Percentiles rank a stretch among this genome's conserved stretches.
Conservation (phyloP, 2,329 filamentous ascomycete species). For the Xylaria sp. region DNA sequence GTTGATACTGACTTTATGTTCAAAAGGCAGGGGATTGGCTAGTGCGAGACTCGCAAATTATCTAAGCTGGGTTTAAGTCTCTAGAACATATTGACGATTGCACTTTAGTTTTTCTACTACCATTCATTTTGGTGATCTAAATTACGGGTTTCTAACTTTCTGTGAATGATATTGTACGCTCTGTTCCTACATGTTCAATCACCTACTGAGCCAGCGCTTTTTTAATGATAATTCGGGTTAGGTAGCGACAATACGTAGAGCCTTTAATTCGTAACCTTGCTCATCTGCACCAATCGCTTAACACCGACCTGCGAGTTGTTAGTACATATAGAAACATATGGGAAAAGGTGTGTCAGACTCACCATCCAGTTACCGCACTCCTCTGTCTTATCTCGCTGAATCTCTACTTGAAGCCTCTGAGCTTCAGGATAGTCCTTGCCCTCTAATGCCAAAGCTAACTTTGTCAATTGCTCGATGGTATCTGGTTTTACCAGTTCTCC, state of each 20-base stretch:
- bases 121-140: slow-evolving; percentile 4
- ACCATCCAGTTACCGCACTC: slow-evolving; percentile 92
- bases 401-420: slow-evolving; percentile 75
- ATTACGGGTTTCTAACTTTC: slow-evolving; percentile 6
- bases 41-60: slow-evolving; percentile 3
- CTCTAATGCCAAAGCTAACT: slow-evolving; percentile 73
- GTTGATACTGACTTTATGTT: background rate
- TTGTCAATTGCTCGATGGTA: slow-evolving; percentile 74
- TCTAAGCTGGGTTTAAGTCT: background rate
- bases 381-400: slow-evolving; percentile 79
- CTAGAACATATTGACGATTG: background rate
- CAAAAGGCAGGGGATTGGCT: background rate
- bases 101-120: slow-evolving; percentile 5
- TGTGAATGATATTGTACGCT: slow-evolving; percentile 8
- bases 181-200: slow-evolving; percentile 12
- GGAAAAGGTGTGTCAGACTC: slow-evolving; percentile 51
- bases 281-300: slow-evolving; percentile 82
- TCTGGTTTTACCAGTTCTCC: slow-evolving; percentile 86
- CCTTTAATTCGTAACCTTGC: slow-evolving; percentile 68
- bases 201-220: background rate
- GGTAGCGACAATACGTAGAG: background rate
- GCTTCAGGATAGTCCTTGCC: slow-evolving; percentile 75
- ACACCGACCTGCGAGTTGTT: slow-evolving; percentile 71
- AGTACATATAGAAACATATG: slow-evolving; percentile 47
- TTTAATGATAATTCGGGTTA: background rate